phyloP scores from a whole-genome alignment of 352 stramenopile genomes.

The Globisporangium uncinulatum region DNA sequence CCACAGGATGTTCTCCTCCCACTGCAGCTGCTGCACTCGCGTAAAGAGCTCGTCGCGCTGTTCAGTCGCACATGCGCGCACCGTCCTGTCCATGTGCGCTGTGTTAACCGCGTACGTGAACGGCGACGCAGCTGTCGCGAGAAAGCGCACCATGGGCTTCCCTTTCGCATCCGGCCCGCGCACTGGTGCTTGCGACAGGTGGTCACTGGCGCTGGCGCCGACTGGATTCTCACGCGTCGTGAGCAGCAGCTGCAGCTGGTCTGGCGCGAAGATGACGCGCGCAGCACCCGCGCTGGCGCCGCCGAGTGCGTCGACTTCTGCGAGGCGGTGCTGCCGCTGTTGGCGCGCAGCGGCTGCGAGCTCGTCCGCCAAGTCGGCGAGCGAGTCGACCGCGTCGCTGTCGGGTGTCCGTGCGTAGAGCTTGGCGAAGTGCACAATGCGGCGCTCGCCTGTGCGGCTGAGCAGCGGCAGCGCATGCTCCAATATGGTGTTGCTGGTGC shows the following conservation, averaged over 20 bases:
- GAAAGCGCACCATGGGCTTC: slow-evolving; percentile 70
- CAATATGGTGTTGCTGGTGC: too few species aligned
- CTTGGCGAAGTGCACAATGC: slow-evolving; percentile 49
- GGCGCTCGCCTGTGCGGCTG: slow-evolving; percentile 4
- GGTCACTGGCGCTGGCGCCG: slow-evolving; percentile 31
- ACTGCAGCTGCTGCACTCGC: slow-evolving; percentile 75
- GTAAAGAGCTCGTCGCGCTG: slow-evolving; percentile 63
- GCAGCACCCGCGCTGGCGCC: slow-evolving; percentile 9
- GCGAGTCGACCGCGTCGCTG: slow-evolving; percentile 41
- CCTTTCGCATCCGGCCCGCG: slow-evolving; percentile 31
- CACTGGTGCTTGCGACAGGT: slow-evolving; percentile 23
- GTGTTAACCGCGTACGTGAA: slow-evolving; percentile 35
- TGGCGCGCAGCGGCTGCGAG: slow-evolving; percentile 32
- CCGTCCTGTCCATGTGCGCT: slow-evolving; percentile 2
- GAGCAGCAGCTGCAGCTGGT: slow-evolving; percentile 62
- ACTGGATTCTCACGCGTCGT: slow-evolving; percentile 42
- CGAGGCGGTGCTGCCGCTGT: slow-evolving; percentile 27
- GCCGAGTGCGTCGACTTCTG: slow-evolving; percentile 12
- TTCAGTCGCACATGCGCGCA: slow-evolving; percentile 4
- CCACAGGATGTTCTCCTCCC: slow-evolving; percentile 83
- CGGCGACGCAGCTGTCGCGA: slow-evolving; percentile 48
- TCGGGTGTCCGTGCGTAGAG: slow-evolving; percentile 64
- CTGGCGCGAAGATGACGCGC: slow-evolving; percentile 32
- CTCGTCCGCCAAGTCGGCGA: slow-evolving; percentile 50
- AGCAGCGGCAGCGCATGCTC: slow-evolving; percentile 8